A percentile compares a stretch with the other conserved stretches of the same genome.
Conservation (phyloP, 2,329 filamentous ascomycete genomes). For the Albophoma yamanashiensis region DNA sequence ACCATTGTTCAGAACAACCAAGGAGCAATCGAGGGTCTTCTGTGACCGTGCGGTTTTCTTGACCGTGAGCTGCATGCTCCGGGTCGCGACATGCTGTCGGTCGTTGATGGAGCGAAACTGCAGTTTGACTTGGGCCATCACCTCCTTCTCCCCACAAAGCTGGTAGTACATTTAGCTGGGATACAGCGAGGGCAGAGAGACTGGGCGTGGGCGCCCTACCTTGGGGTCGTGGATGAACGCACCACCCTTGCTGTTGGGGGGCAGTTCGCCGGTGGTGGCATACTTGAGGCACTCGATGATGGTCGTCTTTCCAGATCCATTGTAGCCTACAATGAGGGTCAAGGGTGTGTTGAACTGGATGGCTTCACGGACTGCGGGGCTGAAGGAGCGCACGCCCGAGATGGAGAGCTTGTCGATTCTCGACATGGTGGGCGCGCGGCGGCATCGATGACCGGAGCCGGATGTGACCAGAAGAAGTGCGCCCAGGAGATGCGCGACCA, state of each 20-base stretch:
- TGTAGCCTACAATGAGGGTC: constrained; percentile 93
- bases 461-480: background rate
- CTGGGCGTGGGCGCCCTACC: constrained; percentile 24
- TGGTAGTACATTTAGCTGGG: constrained; percentile 17
- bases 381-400: constrained; percentile 75
- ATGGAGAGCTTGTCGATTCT: constrained; percentile 87
- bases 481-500: no score
- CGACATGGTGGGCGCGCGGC: constrained; percentile 40
- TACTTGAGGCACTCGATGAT: constrained; percentile 99
- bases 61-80: constrained; percentile 75
- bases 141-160: constrained; percentile 76
- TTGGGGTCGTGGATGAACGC: constrained; percentile 98
- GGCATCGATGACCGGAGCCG: background rate
- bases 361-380: constrained; percentile 59
- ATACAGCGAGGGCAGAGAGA: background rate
- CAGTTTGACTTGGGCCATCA: constrained; percentile 84
- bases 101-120: constrained; percentile 73
- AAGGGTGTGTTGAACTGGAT: constrained; percentile 86
- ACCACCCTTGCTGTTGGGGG: constrained; percentile 80
- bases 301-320: constrained; percentile 96
- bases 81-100: constrained; percentile 69
- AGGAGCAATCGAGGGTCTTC: constrained; percentile 75
- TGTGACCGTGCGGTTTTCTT: constrained; percentile 68
- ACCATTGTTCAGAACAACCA: constrained; percentile 67
- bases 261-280: constrained; percentile 87